These are phyloP conservation scores for Penicillium tannophilum DNA, from an alignment of 495 filamentous ascomycete genomes.

Conservation along the genomic window DNA sequence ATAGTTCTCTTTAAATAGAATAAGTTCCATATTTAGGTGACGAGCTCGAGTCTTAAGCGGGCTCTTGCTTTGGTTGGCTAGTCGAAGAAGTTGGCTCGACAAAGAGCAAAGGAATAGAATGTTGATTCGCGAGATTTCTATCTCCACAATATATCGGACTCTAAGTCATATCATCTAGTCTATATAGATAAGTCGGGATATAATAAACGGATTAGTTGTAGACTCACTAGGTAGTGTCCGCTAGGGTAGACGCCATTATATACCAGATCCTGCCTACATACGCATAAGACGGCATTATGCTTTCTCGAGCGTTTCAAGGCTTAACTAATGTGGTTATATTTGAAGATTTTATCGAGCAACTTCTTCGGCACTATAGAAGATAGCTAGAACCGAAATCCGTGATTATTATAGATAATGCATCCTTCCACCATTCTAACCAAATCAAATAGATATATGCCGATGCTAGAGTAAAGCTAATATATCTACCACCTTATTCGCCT, in stretches of 20 bases:
- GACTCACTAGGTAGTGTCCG: constrained; percentile 7
- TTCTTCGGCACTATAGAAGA: constrained; percentile 4
- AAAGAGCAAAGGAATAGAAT: constrained; percentile 4
- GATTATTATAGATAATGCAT: constrained; percentile 5
- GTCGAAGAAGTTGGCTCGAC: constrained; percentile 13
- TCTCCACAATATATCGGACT: constrained; percentile 10
- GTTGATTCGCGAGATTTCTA: constrained; percentile 11
- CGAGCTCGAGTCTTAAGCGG: constrained; percentile 10
- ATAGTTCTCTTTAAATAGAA: constrained; percentile 18
- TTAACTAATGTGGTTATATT: constrained; percentile 3
- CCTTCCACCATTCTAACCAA: constrained; percentile 8
- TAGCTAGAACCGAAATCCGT: constrained; percentile 8
- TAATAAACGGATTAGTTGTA: constrained; percentile 9
- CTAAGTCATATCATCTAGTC: constrained; percentile 10
- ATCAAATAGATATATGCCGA: constrained; percentile 17
- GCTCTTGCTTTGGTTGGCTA: constrained; percentile 14
- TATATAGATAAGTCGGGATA: constrained; percentile 9
- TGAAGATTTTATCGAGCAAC: constrained; percentile 9
- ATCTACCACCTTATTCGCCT: not conserved
- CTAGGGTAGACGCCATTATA: constrained; percentile 2
- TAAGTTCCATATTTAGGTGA: constrained; percentile 16
- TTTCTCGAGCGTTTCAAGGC: constrained; percentile 5
- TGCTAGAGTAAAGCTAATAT: constrained; percentile 2
- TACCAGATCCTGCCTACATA: constrained; percentile 6
- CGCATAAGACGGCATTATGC: constrained; percentile 3